Conservation (phyloP, 2,329 filamentous ascomycete genomes). For the Nothophoma quercina region DNA sequence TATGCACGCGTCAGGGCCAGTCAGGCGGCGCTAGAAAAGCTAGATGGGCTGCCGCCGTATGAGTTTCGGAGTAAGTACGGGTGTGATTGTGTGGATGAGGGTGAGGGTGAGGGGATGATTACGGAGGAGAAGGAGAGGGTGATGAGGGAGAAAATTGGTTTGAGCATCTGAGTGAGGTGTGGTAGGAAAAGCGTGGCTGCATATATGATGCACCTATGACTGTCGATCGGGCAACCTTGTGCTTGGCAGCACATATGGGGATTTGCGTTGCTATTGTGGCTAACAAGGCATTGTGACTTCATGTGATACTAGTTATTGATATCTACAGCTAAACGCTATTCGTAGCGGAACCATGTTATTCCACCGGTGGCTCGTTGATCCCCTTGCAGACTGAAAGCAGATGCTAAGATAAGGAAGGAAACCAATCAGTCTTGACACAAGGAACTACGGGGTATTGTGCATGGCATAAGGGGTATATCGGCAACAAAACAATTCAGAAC, state of each 20-base stretch:
- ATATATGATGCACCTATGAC: no score
- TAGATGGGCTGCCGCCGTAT: conserved; percentile 60
- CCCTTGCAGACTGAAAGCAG: no score
- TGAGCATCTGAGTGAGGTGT: conserved; percentile 22
- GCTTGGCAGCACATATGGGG: no score
- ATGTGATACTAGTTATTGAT: neutral
- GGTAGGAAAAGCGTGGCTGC: no score
- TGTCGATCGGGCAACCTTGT: no score
- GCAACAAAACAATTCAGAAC: conserved; percentile 19
- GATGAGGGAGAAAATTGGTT: conserved; percentile 29
- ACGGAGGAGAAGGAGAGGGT: conserved; percentile 9
- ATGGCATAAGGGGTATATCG: conserved; percentile 29
- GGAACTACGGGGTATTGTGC: neutral
- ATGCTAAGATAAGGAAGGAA: no score
- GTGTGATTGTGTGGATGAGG: conserved; percentile 66
- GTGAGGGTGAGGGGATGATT: conserved; percentile 2
- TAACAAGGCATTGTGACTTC: no score
- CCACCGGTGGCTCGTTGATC: no score
- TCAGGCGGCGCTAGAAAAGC: conserved; percentile 61
- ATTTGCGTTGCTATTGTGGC: no score
- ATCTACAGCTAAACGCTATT: neutral
- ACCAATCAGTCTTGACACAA: no score
- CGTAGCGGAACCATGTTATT: neutral
- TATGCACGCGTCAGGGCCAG: conserved; percentile 77
- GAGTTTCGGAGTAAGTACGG: conserved; percentile 68